Conservation (phyloP, 768 basidiomycete genomes). For the Wakefieldia striispora region DNA sequence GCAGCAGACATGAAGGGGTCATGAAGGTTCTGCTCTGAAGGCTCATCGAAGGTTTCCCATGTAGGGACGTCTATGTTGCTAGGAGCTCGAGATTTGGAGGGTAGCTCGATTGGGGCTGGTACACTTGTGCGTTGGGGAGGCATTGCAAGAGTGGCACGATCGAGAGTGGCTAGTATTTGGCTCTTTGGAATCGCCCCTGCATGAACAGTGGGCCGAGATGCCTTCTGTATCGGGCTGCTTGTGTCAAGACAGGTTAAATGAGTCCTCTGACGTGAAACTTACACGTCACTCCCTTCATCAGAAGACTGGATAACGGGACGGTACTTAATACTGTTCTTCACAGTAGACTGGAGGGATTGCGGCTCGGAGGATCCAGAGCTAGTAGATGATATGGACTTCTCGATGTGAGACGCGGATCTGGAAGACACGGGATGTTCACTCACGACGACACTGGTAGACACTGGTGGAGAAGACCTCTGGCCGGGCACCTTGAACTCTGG, state of each 20-base stretch:
- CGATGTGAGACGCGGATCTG: neutral
- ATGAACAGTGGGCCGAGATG: neutral
- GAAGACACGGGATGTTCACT: slow-evolving; percentile 1
- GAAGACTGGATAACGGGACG: slow-evolving; percentile 31
- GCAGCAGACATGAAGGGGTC: slow-evolving; percentile 38
- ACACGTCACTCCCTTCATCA: slow-evolving; percentile 25
- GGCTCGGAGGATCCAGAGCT: slow-evolving; percentile 21
- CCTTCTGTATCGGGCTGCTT: slow-evolving; percentile 3
- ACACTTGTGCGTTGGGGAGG: slow-evolving; percentile 24
- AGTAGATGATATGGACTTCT: slow-evolving; percentile 26
- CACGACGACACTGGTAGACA: slow-evolving; percentile 18
- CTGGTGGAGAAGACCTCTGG: slow-evolving; percentile 10
- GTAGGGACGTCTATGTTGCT: slow-evolving; percentile 12
- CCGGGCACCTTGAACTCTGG: slow-evolving; percentile 29
- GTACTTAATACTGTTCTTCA: slow-evolving; percentile 6
- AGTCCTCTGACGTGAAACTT: neutral
- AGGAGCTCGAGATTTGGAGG: slow-evolving; percentile 15
- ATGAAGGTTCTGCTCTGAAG: slow-evolving; percentile 23
- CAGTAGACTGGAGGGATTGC: slow-evolving; percentile 12
- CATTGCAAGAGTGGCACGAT: slow-evolving; percentile 18
- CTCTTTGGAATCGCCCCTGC: slow-evolving; percentile 7
- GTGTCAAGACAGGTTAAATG: slow-evolving; percentile 2
- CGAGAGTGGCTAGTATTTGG: slow-evolving; percentile 20
- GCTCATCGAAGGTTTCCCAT: slow-evolving; percentile 33
- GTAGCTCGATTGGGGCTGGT: slow-evolving; percentile 34